Percentiles rank a stretch among this genome's conserved stretches.
Conservation (phyloP, 2,329 filamentous ascomycete genomes). For the Claviceps cyperi region DNA sequence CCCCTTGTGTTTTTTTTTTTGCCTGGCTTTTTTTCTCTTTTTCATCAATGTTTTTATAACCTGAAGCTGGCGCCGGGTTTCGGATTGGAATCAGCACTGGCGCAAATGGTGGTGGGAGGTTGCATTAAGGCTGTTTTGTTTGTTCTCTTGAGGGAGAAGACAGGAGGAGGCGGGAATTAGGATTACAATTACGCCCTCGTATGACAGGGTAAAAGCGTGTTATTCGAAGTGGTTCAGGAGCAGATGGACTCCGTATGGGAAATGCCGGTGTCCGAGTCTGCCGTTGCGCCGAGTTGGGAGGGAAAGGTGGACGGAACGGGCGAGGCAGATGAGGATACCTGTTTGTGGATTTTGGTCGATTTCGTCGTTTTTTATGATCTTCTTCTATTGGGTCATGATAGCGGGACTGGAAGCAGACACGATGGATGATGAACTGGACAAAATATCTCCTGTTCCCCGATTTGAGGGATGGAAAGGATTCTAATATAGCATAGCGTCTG, state of each 20-base stretch:
- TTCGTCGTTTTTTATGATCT: background rate
- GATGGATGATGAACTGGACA: slow-evolving; percentile 3
- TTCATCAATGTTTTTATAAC: slow-evolving; percentile 10
- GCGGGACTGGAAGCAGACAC: background rate
- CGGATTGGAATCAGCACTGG: slow-evolving; percentile 9
- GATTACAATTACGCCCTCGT: background rate
- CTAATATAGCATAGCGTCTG: slow-evolving; percentile 4
- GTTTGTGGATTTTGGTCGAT: background rate
- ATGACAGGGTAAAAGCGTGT: background rate
- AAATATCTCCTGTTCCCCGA: background rate
- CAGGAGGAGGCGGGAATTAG: background rate
- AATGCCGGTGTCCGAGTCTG: background rate
- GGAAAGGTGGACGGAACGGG: background rate
- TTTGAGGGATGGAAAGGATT: background rate
- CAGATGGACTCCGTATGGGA: background rate
- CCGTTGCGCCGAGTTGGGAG: too few species aligned
- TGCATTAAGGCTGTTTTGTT: slow-evolving; percentile 8
- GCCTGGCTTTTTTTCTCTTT: slow-evolving; percentile 7
- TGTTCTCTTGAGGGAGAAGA: slow-evolving; percentile 1
- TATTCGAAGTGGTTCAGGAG: background rate
- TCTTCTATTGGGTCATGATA: slow-evolving; percentile 1
- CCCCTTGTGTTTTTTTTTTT: background rate
- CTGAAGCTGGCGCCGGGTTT: slow-evolving; percentile 20
- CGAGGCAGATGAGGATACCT: background rate
- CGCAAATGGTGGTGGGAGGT: slow-evolving; percentile 8